These are phyloP conservation scores for Asparagopsis taxiformis DNA, from an alignment of 31 red algal genomes.

Conservation along the genomic window DNA sequence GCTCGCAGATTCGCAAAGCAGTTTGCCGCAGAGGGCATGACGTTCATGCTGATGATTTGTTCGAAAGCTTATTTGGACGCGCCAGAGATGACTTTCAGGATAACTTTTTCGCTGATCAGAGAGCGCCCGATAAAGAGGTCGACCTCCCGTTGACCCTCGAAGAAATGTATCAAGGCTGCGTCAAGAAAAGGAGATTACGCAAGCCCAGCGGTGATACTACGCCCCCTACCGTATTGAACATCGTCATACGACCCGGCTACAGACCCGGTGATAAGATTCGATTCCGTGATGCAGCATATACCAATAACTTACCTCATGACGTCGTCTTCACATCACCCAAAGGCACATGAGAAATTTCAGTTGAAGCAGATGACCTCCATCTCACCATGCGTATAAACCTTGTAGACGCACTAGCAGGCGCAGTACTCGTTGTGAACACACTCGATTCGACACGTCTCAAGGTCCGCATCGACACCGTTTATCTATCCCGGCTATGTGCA, in stretches of 20 bases:
- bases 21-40: constrained; percentile 8
- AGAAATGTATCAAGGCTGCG: constrained; percentile 29
- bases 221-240: constrained; percentile 16
- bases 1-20: constrained; percentile 1
- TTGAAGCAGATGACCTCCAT: constrained; percentile 34
- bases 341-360: too few relatives aligned
- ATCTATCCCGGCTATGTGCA: constrained; percentile 34
- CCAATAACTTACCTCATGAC: neutral
- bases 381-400: constrained; percentile 21
- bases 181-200: constrained; percentile 22
- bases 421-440: constrained; percentile 9
- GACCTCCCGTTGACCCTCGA: constrained; percentile 28
- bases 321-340: constrained; percentile 40
- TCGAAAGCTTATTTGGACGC: constrained; percentile 21
- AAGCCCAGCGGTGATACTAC: neutral
- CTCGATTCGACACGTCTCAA: constrained; percentile 7
- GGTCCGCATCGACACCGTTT: constrained; percentile 18
- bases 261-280: constrained; percentile 49
- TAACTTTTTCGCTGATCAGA: neutral
- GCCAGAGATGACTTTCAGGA: constrained; percentile 16
- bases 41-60: constrained; percentile 20
- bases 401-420: constrained; percentile 63
- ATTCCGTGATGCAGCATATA: constrained; percentile 12
- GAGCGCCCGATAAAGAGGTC: neutral
- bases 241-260: constrained; percentile 54